A percentile compares a stretch with the other conserved stretches of the same genome.
These are phyloP conservation scores for Aspergillus viridinutans DNA, from an alignment of 2,329 filamentous ascomycete genomes.

Conservation along the genomic window DNA sequence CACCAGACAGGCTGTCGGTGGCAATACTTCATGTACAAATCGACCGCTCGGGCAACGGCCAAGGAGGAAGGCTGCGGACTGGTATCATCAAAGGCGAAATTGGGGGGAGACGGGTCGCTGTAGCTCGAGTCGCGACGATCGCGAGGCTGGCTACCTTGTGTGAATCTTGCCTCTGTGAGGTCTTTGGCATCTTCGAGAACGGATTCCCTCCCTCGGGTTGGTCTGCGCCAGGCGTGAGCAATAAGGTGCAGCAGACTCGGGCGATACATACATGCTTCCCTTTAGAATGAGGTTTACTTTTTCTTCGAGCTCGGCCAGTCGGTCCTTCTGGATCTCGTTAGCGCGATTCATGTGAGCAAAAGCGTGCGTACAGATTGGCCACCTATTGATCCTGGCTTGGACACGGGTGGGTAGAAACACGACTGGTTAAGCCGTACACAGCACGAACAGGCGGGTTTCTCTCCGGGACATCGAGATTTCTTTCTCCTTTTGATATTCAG, in stretches of 20 bases:
- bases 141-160: constrained; percentile 11
- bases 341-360: background rate
- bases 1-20: constrained; percentile 38
- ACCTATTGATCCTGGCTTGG: constrained; percentile 32
- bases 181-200: constrained; percentile 7
- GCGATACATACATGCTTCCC: constrained; percentile 18
- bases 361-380: constrained; percentile 42
- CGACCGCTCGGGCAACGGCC: constrained; percentile 22
- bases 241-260: too few relatives aligned
- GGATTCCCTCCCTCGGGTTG: background rate
- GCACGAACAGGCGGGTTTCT: constrained; percentile 50
- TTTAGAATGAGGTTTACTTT: constrained; percentile 50
- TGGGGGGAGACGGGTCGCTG: constrained; percentile 18
- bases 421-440: constrained; percentile 48
- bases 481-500: constrained; percentile 36
- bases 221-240: background rate
- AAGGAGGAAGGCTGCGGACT: constrained; percentile 19
- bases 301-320: constrained; percentile 50
- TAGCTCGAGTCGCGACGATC: constrained; percentile 16
- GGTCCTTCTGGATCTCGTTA: constrained; percentile 41
- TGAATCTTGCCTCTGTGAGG: constrained; percentile 12
- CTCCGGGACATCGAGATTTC: constrained; percentile 51
- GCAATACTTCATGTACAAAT: constrained; percentile 35
- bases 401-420: constrained; percentile 43
- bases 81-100: constrained; percentile 22